phyloP scores from a whole-genome alignment of 192 early-diverging fungal species.

The Podila epicladia region DNA sequence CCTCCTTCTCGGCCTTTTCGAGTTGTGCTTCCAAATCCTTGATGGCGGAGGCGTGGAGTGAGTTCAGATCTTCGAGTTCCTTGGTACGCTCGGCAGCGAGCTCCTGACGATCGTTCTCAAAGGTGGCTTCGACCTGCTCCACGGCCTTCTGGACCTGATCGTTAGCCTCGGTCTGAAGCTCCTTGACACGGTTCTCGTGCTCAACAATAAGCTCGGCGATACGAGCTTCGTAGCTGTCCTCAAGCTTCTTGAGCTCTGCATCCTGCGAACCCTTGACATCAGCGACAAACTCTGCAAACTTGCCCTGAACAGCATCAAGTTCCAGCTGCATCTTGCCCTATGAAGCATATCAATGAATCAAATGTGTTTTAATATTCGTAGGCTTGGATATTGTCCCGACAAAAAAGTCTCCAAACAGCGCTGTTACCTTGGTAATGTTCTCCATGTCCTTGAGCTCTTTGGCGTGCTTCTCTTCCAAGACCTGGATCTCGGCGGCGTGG shows the following conservation, averaged over 20 bases:
- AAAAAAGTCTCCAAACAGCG: too few species aligned
- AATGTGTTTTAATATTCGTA: too few species aligned
- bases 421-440: slow-evolving; percentile 30
- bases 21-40: slow-evolving; percentile 44
- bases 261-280: slow-evolving; percentile 34
- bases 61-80: slow-evolving; percentile 31
- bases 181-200: slow-evolving; percentile 28
- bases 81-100: slow-evolving; percentile 20
- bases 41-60: slow-evolving; percentile 31
- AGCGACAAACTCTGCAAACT: slow-evolving; percentile 32
- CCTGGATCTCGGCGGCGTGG: slow-evolving; percentile 33
- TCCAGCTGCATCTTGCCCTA: slow-evolving; percentile 49
- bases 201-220: slow-evolving; percentile 39
- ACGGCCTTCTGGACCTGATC: slow-evolving; percentile 44
- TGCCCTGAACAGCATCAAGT: slow-evolving; percentile 35
- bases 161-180: slow-evolving; percentile 31
- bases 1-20: slow-evolving; percentile 26
- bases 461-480: slow-evolving; percentile 32
- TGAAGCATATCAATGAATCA: not conserved
- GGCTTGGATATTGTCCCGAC: too few species aligned
- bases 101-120: slow-evolving; percentile 38
- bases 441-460: slow-evolving; percentile 33
- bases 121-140: slow-evolving; percentile 43
- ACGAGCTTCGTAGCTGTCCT: slow-evolving; percentile 40
- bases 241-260: slow-evolving; percentile 32